These are phyloP conservation scores for Xerocomellus amylosporus DNA, from an alignment of 768 basidiomycete genomes.

Conservation along the genomic window DNA sequence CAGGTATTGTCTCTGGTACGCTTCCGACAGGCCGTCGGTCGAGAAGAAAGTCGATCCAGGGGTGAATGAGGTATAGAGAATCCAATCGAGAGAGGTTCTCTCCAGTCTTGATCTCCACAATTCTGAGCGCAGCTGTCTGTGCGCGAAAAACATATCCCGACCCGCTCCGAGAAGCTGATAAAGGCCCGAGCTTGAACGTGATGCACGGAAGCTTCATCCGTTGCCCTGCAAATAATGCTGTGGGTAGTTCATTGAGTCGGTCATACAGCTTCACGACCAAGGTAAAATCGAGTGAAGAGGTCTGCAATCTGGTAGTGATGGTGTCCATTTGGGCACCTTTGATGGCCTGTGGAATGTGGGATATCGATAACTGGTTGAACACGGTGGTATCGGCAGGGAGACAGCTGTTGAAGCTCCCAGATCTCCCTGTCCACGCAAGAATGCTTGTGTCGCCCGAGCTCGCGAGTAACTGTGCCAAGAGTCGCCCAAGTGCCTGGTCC, in stretches of 20 bases:
- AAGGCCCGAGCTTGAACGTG: background rate
- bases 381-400: background rate
- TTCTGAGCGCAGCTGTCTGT: too few species aligned
- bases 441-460: too few species aligned
- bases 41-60: background rate
- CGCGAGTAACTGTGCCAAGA: too few species aligned
- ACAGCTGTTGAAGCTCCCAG: constrained; percentile 6
- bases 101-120: too few species aligned
- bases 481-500: too few species aligned
- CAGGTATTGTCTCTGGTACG: background rate
- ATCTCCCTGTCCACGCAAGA: too few species aligned
- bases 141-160: background rate
- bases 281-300: background rate
- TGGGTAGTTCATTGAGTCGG: background rate
- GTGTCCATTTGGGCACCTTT: background rate
- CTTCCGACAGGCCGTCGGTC: background rate
- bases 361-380: background rate
- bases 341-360: background rate
- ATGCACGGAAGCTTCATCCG: constrained; percentile 9
- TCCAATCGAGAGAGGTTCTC: too few species aligned
- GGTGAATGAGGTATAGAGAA: too few species aligned
- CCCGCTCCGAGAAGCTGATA: background rate
- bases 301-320: background rate
- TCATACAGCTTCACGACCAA: background rate
- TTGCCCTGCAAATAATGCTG: background rate